These are phyloP conservation scores for Agaricus sinodeliciosus DNA, from an alignment of 768 basidiomycete species.

Conservation along the genomic window DNA sequence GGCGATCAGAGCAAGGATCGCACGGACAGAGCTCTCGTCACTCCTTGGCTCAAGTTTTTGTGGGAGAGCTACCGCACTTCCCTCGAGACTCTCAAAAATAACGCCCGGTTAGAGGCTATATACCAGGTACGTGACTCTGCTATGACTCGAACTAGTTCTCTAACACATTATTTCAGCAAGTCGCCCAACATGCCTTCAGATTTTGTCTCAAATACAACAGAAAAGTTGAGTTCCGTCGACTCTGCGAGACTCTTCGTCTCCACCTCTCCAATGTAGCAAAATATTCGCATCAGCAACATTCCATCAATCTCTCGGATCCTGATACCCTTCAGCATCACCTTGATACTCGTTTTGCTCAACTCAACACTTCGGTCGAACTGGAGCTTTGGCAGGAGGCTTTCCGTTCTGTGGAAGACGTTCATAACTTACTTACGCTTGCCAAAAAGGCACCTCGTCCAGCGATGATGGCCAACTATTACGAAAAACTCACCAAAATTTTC, in stretches of 20 bases:
- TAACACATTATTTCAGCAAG: constrained; percentile 47
- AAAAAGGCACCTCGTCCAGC: constrained; percentile 88
- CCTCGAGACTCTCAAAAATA: constrained; percentile 93
- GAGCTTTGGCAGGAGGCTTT: constrained; percentile 99
- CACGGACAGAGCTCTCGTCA: constrained; percentile 91
- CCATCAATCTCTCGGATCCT: constrained; percentile 92
- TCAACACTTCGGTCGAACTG: constrained; percentile 94
- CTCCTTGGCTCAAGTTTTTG: constrained; percentile 96
- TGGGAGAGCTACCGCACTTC: constrained; percentile 98
- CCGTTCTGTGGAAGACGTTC: constrained; percentile 96
- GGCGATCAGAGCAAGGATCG: constrained; percentile 89
- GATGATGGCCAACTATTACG: constrained; percentile 99
- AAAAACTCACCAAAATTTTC: constrained; percentile 96
- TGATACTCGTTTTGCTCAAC: constrained; percentile 94
- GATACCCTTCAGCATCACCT: constrained; percentile 94
- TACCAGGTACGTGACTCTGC: constrained; percentile 67
- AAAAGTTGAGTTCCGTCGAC: constrained; percentile 94
- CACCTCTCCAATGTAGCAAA: constrained; percentile 94
- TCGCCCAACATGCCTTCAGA: constrained; percentile 95
- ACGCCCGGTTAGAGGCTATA: constrained; percentile 83
- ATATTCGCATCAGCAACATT: constrained; percentile 88
- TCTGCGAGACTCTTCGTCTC: constrained; percentile 93
- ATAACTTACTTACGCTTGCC: constrained; percentile 88
- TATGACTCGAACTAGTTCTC: neutral
- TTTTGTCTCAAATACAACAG: constrained; percentile 93